Base-by-base conservation (phyloP, 2,329 filamentous ascomycete genomes). In the Torrubiella hemipterigena region DNA sequence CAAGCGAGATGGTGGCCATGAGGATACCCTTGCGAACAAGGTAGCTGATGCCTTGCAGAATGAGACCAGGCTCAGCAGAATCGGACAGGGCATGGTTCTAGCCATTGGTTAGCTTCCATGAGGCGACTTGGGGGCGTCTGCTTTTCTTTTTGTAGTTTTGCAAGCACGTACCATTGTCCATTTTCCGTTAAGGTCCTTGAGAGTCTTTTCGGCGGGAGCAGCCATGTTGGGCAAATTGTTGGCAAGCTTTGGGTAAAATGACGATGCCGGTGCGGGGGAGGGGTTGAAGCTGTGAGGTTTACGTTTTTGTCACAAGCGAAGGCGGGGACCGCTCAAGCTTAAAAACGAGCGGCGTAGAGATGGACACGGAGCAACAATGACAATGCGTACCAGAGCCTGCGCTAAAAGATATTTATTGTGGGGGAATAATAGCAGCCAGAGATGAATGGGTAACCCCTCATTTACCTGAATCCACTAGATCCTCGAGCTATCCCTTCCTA, bases 81-180 rank as follows among this genome's bases (percentile, higher is more conserved):
- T 81, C 77, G 36, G 81, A 86, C 43, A 86, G 63, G 39, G 61
- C 58, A 52, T 81, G 81, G 68, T 91, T 87, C 83, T 89, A 32
- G 30, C 20, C 15, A 21, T 23, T 36, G 30, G 30, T 24, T 21
- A 26, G 15, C 21, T 19, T 2, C 16, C 11, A 14, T 14, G 15
- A 6, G 8, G 17, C 32, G 17, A 31, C 8, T 34, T 27, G 22
- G 18, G 22, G 16, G n/a, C 5, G 23, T 8, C 15, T 16, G 22
- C 8, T 23, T 23, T 8, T 8, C n/a, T 23, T n/a, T 23, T 23
- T 14, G 15, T 7, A 7, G 23, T 13, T n/a, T 13, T 26, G 23
- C 6, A 13, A n/a, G 10, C 17, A 49, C 69, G 44, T 62, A 83
- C 80, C 68, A 87, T 69, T 36, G 64, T 52, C 68, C 77, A 87